Conservation (phyloP, 164 flowering plant genomes). For the Vitis amurensis region DNA sequence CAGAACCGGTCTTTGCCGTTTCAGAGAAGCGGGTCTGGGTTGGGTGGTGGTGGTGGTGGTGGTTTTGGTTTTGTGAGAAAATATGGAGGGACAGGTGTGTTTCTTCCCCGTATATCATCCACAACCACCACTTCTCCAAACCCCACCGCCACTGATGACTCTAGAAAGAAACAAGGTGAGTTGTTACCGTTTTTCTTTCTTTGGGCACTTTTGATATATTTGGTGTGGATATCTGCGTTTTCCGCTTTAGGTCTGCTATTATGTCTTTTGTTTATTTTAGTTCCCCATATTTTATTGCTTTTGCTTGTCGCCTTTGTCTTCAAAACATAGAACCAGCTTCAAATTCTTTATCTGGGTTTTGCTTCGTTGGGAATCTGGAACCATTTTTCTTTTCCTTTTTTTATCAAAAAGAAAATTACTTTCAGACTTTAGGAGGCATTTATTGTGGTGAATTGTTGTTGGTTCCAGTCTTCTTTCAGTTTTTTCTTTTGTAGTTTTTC, state of each 20-base stretch:
- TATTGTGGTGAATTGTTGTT: too few species aligned
- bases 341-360: not conserved
- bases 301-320: too few species aligned
- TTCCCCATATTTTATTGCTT: too few species aligned
- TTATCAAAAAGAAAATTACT: not conserved
- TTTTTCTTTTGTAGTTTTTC: too few species aligned
- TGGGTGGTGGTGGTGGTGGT: slow-evolving; percentile 19
- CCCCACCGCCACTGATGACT: not conserved
- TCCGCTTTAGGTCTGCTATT: not conserved
- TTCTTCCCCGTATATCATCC: slow-evolving; percentile 31
- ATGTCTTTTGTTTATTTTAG: not conserved
- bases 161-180: slow-evolving; percentile 25
- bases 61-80: slow-evolving; percentile 20
- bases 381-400: not conserved
- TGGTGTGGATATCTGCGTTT: not conserved
- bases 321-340: too few species aligned
- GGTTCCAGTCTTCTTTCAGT: too few species aligned
- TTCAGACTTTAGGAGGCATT: not conserved
- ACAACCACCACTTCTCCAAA: not conserved
- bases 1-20: slow-evolving; percentile 22
- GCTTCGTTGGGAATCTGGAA: not conserved
- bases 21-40: slow-evolving; percentile 11
- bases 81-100: slow-evolving; percentile 47
- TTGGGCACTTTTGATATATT: not conserved
- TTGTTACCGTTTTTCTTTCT: not conserved